Evolutionary conservation across 192 early-diverging fungal species (phyloP).

Genomic region (Gigaspora rosea): DNA sequence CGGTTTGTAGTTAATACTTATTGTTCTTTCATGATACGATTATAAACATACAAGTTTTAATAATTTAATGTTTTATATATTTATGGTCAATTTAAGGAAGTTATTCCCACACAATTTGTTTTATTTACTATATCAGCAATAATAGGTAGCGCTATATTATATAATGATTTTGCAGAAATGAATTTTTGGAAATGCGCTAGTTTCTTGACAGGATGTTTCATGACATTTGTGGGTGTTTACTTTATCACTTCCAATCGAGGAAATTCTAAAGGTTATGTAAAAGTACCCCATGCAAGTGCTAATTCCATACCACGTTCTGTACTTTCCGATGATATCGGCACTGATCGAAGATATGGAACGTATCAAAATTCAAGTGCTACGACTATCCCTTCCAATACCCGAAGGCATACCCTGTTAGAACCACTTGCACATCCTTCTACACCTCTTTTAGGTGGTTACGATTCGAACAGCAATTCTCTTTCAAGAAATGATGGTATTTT

Average conservation of each 20-base stretch:
- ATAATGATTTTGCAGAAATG: conserved; percentile 66
- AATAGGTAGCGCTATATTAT: conserved; percentile 65
- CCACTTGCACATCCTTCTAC: conserved; percentile 1
- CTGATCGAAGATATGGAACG: conserved; percentile 17
- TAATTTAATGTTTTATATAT: too few species aligned
- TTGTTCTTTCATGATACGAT: neutral
- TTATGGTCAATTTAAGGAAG: conserved; percentile 42
- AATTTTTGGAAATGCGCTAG: conserved; percentile 43
- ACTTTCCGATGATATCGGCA: conserved; percentile 23
- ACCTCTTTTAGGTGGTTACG: conserved; percentile 31
- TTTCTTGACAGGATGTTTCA: conserved; percentile 60
- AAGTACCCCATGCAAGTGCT: conserved; percentile 5
- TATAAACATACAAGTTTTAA: too few species aligned
- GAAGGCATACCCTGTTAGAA: neutral
- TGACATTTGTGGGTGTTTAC: conserved; percentile 68
- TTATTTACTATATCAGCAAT: conserved; percentile 72
- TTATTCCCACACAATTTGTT: conserved; percentile 80
- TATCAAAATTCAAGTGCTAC: conserved; percentile 22
- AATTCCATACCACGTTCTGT: conserved; percentile 34
- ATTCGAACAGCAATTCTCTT: conserved; percentile 18
- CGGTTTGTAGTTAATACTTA: conserved; percentile 32
- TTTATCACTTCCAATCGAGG: conserved; percentile 64
- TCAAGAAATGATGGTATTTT: conserved; percentile 32
- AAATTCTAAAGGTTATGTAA: conserved; percentile 21
- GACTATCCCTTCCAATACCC: neutral